Conservation (phyloP, 805 yeast genomes). For the Cyberlindnera xylosilytica region DNA sequence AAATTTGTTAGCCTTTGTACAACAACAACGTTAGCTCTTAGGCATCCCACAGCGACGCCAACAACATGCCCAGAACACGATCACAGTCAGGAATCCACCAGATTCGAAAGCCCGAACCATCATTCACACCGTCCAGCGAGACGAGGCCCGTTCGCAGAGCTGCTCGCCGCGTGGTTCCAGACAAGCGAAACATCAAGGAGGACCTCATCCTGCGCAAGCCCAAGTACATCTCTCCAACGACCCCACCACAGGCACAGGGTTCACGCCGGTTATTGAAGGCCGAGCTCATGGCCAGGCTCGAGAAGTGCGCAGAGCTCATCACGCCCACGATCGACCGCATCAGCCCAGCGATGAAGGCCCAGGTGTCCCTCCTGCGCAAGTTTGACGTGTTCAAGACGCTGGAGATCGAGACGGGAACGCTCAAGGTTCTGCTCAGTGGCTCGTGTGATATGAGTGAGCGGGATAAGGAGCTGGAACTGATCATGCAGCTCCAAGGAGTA, state of each 20-base stretch:
- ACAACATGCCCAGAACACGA: neutral
- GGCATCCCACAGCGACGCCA: too few species aligned
- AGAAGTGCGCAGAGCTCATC: conserved; percentile 9
- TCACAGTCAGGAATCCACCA: neutral
- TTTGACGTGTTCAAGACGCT: conserved; percentile 20
- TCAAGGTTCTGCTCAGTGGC: conserved; percentile 14
- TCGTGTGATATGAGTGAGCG: conserved; percentile 12
- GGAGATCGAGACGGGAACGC: conserved; percentile 11
- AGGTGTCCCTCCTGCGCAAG: conserved; percentile 11
- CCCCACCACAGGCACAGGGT: neutral
- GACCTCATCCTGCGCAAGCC: neutral
- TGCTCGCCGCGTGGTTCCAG: neutral
- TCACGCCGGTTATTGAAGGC: too few species aligned
- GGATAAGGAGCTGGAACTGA: conserved; percentile 10
- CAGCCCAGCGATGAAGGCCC: conserved; percentile 11
- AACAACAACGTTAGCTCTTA: too few species aligned
- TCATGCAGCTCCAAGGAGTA: conserved; percentile 8
- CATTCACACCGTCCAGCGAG: neutral
- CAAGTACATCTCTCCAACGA: neutral
- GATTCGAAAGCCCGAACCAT: neutral
- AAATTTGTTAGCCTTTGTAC: too few species aligned
- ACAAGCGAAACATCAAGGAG: neutral
- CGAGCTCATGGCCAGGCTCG: too few species aligned
- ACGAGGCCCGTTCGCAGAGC: too few species aligned
- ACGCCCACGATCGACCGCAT: conserved; percentile 8